Conservation (phyloP, 164 flowering plant genomes). For the Vitis labrusca region DNA sequence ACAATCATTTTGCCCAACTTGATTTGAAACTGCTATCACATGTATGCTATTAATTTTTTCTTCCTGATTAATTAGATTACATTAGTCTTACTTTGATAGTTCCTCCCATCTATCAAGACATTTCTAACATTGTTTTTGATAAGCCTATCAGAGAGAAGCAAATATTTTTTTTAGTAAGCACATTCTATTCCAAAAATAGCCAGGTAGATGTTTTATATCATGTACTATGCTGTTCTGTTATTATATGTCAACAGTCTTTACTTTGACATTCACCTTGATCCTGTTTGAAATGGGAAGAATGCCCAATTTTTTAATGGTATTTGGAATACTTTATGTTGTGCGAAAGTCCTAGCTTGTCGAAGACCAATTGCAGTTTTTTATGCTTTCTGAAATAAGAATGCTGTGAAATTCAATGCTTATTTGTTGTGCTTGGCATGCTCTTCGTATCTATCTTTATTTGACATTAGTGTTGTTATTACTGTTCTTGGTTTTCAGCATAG, state of each 20-base stretch:
- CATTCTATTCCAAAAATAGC: too few relatives aligned
- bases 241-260: background rate
- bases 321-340: background rate
- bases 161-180: too few relatives aligned
- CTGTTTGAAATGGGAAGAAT: background rate
- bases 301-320: background rate
- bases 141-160: too few relatives aligned
- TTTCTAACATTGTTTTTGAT: too few relatives aligned
- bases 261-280: background rate
- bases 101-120: too few relatives aligned
- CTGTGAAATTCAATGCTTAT: background rate
- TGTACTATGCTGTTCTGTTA: background rate
- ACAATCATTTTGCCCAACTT: too few relatives aligned
- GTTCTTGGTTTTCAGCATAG: constrained; percentile 44
- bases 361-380: background rate
- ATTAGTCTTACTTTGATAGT: too few relatives aligned
- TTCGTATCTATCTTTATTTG: background rate
- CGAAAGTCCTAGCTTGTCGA: too few relatives aligned
- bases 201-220: too few relatives aligned
- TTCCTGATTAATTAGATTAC: too few relatives aligned
- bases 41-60: too few relatives aligned
- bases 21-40: too few relatives aligned
- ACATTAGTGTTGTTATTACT: background rate
- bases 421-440: background rate
- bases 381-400: background rate